These are phyloP conservation scores for Aurantiochytrium sp. DNA, from an alignment of 108 stramenopile genomes.

Conservation along the genomic window DNA sequence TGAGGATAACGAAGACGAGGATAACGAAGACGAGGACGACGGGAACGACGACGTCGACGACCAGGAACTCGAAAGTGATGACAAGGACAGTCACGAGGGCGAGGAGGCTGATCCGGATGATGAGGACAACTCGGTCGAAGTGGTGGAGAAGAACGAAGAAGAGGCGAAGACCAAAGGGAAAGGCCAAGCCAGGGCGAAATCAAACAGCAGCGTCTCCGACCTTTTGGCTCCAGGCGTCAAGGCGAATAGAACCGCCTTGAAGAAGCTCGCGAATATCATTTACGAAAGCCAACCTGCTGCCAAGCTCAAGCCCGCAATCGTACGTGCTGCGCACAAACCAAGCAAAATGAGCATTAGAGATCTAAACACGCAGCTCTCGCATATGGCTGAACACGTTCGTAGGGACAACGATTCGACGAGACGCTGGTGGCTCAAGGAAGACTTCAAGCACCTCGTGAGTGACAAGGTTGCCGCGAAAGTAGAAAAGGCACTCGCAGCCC, in stretches of 20 bases:
- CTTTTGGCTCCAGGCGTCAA: no score
- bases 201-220: no score
- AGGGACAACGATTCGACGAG: neutral
- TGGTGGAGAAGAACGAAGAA: no score
- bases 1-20: slow-evolving; percentile 25
- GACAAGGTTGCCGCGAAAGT: neutral
- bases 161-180: no score
- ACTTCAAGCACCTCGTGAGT: neutral
- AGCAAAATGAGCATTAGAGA: neutral
- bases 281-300: no score
- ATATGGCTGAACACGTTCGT: neutral
- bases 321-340: neutral
- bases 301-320: neutral
- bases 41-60: slow-evolving; percentile 15
- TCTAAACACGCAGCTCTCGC: neutral
- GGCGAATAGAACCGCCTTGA: no score
- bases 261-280: no score
- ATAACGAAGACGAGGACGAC: neutral
- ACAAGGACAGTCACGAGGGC: neutral
- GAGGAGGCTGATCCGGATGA: neutral
- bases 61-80: slow-evolving; percentile 25
- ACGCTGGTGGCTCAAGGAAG: neutral
- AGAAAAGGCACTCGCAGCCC: neutral
- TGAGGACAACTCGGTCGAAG: no score
- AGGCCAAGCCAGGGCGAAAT: no score